These are phyloP conservation scores for Cyclocybe cylindracea DNA, from an alignment of 768 basidiomycete species.

Conservation along the genomic window DNA sequence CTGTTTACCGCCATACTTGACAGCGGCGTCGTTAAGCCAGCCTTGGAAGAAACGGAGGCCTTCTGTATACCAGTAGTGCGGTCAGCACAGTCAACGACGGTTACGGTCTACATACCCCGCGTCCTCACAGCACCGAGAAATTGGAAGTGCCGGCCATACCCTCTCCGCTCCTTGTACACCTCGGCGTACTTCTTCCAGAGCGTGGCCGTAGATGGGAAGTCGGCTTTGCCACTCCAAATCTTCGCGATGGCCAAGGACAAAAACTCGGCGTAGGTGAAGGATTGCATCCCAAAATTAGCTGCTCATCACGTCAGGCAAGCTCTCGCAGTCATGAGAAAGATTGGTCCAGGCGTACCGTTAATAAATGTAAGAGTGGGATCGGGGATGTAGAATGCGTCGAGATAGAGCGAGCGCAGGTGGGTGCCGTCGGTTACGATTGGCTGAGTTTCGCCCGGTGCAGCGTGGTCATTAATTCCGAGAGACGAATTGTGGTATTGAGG, in stretches of 20 bases:
- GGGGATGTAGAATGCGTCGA: constrained; percentile 43
- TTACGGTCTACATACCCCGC: constrained; percentile 18
- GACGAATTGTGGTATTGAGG: constrained; percentile 35
- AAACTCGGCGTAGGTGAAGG: constrained; percentile 39
- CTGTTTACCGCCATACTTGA: constrained; percentile 38
- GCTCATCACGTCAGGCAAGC: not conserved
- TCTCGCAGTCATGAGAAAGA: not conserved
- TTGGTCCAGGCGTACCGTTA: constrained; percentile 24
- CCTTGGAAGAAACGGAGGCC: constrained; percentile 34
- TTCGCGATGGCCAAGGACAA: constrained; percentile 35
- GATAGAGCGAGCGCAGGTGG: constrained; percentile 38
- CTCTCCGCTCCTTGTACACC: constrained; percentile 29
- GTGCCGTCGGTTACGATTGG: constrained; percentile 43
- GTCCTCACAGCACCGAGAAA: constrained; percentile 31
- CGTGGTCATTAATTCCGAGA: constrained; percentile 22
- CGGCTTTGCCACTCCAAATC: constrained; percentile 36
- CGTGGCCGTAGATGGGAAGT: constrained; percentile 30
- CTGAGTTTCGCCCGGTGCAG: constrained; percentile 19
- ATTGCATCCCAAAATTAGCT: constrained; percentile 42
- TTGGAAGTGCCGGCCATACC: constrained; percentile 38
- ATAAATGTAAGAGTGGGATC: constrained; percentile 45
- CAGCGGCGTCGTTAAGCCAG: constrained; percentile 41
- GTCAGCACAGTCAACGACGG: not conserved
- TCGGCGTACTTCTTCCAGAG: constrained; percentile 35
- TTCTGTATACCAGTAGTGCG: constrained; percentile 12